Percentiles rank a stretch among this genome's conserved stretches.
Evolutionary conservation across 2,329 filamentous ascomycete species (phyloP).

Genomic region (Orbilia quercus): DNA sequence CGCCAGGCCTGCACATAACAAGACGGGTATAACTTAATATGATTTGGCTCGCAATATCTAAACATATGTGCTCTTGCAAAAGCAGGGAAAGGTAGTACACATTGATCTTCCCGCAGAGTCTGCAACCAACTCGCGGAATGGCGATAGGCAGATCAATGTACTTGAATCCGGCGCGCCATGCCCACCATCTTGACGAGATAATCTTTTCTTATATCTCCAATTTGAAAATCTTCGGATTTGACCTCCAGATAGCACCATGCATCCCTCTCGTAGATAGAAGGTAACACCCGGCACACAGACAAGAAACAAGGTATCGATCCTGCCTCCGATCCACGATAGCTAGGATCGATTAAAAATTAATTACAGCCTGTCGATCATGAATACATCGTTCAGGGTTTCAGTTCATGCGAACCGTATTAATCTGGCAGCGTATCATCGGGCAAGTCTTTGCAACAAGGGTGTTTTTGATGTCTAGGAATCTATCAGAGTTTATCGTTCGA

Average conservation of each 20-base stretch:
- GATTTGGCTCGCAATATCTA: no score
- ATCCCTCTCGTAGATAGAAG: background rate
- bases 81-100: no score
- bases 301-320: background rate
- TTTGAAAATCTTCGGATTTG: no score
- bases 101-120: no score
- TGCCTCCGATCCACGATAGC: background rate
- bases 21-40: no score
- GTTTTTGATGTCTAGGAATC: background rate
- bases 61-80: no score
- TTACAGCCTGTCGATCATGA: background rate
- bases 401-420: background rate
- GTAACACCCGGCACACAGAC: background rate
- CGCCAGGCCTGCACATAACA: background rate
- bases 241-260: no score
- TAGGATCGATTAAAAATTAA: background rate
- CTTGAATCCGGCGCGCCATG: no score
- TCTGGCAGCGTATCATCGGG: background rate
- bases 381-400: slow-evolving; percentile 6
- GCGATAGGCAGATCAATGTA: no score
- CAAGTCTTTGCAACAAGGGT: background rate
- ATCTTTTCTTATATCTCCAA: no score
- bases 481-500: background rate
- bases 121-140: no score
- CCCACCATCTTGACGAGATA: no score